Conservation (phyloP, 495 filamentous ascomycete genomes). For the Cryomyces antarcticus region DNA sequence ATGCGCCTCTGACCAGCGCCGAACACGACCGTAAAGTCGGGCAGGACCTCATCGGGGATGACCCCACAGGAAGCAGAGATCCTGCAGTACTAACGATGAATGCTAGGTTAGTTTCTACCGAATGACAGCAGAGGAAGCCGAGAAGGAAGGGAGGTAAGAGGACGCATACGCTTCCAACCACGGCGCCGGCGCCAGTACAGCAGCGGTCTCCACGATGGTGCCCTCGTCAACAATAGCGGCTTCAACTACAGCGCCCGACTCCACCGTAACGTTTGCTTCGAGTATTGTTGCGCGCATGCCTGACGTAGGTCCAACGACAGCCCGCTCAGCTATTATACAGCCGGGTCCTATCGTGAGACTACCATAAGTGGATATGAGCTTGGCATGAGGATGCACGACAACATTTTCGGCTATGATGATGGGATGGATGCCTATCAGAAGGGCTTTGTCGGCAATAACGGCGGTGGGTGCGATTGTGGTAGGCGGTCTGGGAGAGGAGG, state of each 20-base stretch:
- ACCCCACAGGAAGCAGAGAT: constrained; percentile 34
- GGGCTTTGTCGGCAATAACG: constrained; percentile 55
- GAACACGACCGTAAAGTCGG: constrained; percentile 47
- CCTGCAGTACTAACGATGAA: constrained; percentile 23
- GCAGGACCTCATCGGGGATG: constrained; percentile 29
- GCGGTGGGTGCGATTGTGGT: constrained; percentile 47
- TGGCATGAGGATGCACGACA: constrained; percentile 65
- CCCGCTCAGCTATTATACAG: constrained; percentile 4
- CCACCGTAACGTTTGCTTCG: constrained; percentile 23
- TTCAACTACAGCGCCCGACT: constrained; percentile 41
- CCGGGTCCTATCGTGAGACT: constrained; percentile 47
- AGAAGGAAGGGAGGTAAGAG: constrained; percentile 1
- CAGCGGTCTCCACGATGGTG: constrained; percentile 37
- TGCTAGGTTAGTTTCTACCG: no score
- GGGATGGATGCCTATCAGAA: constrained; percentile 47
- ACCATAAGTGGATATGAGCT: constrained; percentile 45
- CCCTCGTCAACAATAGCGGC: constrained; percentile 42
- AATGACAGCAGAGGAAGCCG: neutral
- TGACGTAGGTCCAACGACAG: constrained; percentile 7
- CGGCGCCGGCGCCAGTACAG: constrained; percentile 34
- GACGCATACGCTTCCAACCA: constrained; percentile 40
- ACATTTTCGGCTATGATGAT: constrained; percentile 51
- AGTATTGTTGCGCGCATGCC: neutral
- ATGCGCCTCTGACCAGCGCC: constrained; percentile 31
- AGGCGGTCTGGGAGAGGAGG: constrained; percentile 24